phyloP scores from a whole-genome alignment of 352 stramenopile species.

The Phytophthora syringae region DNA sequence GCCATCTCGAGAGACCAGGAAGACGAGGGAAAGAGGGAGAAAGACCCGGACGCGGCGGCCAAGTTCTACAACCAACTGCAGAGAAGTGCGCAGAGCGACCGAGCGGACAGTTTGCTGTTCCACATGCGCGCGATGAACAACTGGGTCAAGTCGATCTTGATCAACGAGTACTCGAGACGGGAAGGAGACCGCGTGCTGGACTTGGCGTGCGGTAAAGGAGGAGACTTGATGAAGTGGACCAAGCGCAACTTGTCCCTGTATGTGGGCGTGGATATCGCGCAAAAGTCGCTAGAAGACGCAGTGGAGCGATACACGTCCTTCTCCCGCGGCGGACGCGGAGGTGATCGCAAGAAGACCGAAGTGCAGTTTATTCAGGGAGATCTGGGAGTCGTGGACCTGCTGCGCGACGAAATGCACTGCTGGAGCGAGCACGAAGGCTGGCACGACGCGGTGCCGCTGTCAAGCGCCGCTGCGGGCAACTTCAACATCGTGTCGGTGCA shows the following conservation, averaged over 20 bases:
- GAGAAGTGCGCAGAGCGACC: constrained; percentile 71
- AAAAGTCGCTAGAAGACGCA: constrained; percentile 95
- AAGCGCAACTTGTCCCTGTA: constrained; percentile 93
- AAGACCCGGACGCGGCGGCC: constrained; percentile 70
- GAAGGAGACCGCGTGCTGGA: constrained; percentile 94
- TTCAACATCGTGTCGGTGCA: constrained; percentile 99
- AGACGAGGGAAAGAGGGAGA: constrained; percentile 35
- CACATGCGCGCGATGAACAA: constrained; percentile 99
- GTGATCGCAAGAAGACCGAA: constrained; percentile 62
- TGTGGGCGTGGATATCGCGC: constrained; percentile 98
- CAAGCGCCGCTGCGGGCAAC: constrained; percentile 32
- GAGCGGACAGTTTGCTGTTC: constrained; percentile 93
- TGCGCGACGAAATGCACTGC: constrained; percentile 70
- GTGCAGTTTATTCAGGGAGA: constrained; percentile 85
- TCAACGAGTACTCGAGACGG: constrained; percentile 87
- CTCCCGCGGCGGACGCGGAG: constrained; percentile 44
- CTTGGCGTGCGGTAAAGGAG: constrained; percentile 98
- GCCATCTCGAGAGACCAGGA: constrained; percentile 53
- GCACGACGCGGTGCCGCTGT: constrained; percentile 60
- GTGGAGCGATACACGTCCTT: constrained; percentile 85
- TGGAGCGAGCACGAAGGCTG: constrained; percentile 71
- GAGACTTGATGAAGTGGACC: constrained; percentile 98
- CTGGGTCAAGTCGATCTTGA: constrained; percentile 98
- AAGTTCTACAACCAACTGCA: constrained; percentile 89
- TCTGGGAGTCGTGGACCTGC: constrained; percentile 71